A percentile compares a stretch with the other conserved stretches of the same genome.
phyloP scores from a whole-genome alignment of 768 basidiomycete species.

The Suillus spraguei region DNA sequence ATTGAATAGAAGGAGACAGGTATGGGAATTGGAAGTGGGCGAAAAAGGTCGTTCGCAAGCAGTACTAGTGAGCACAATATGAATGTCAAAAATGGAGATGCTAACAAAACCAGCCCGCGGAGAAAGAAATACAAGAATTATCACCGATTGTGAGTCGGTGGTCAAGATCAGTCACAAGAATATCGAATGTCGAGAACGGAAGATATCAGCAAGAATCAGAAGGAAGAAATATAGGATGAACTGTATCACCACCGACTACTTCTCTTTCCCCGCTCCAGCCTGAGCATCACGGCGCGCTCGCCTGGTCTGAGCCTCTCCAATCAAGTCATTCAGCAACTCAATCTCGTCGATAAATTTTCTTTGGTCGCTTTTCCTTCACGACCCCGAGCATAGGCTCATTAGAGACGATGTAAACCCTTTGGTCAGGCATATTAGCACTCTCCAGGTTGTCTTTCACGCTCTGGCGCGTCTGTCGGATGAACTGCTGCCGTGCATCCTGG shows the following conservation, averaged over 20 bases:
- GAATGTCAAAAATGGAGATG: neutral
- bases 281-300: neutral
- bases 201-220: neutral
- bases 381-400: constrained; percentile 25
- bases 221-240: neutral
- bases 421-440: constrained; percentile 28
- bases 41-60: neutral
- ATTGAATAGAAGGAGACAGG: neutral
- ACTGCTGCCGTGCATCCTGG: constrained; percentile 28
- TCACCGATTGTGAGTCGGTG: neutral
- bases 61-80: neutral
- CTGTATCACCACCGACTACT: neutral
- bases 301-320: constrained; percentile 20
- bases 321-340: constrained; percentile 27
- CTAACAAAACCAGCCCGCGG: neutral
- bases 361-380: constrained; percentile 28
- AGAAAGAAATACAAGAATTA: neutral
- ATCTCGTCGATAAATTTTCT: constrained; percentile 31
- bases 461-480: constrained; percentile 29
- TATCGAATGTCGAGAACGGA: neutral
- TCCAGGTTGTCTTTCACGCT: constrained; percentile 28
- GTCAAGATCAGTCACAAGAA: neutral
- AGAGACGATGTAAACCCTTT: constrained; percentile 33
- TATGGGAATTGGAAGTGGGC: neutral
- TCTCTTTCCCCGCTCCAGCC: no score